A percentile compares a stretch with the other conserved stretches of the same genome.
Evolutionary conservation across 768 basidiomycete species (phyloP).

Genomic region (Sarcomyxa edulis): DNA sequence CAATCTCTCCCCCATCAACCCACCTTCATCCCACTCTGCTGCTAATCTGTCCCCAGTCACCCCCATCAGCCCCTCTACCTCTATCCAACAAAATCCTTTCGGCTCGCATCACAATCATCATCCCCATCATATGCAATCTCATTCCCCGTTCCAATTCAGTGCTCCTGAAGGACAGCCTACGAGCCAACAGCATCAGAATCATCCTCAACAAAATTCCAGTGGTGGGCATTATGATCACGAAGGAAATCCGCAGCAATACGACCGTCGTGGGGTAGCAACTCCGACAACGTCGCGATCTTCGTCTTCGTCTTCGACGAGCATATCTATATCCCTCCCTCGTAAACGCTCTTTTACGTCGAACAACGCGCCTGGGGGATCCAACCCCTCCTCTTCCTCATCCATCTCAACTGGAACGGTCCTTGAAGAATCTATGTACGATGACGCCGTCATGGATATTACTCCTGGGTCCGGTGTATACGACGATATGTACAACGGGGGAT

Average conservation of each 20-base stretch:
- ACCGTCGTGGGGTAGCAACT: constrained; percentile 22
- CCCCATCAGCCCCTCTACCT: constrained; percentile 49
- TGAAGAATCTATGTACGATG: constrained; percentile 37
- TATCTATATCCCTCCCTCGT: constrained; percentile 56
- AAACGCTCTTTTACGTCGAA: constrained; percentile 63
- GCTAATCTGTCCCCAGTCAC: constrained; percentile 47
- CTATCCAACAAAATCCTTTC: constrained; percentile 27
- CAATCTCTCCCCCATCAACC: constrained; percentile 58
- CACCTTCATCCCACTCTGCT: constrained; percentile 30
- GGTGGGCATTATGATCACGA: constrained; percentile 2
- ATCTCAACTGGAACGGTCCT: constrained; percentile 24
- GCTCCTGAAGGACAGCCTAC: constrained; percentile 23
- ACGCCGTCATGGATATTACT: constrained; percentile 31
- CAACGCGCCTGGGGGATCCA: constrained; percentile 19
- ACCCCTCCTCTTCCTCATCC: too few species aligned
- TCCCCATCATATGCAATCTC: constrained; percentile 34
- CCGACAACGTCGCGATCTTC: constrained; percentile 32
- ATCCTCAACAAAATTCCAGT: constrained; percentile 4
- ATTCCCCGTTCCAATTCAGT: constrained; percentile 50
- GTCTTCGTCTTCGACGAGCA: constrained; percentile 45
- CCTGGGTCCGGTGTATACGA: constrained; percentile 34
- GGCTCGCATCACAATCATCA: constrained; percentile 31
- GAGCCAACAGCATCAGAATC: constrained; percentile 17
- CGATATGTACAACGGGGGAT: constrained; percentile 34
- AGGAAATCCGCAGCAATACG: constrained; percentile 9